phyloP scores from a whole-genome alignment of 805 yeast genomes.

The Priceomyces castillae region DNA sequence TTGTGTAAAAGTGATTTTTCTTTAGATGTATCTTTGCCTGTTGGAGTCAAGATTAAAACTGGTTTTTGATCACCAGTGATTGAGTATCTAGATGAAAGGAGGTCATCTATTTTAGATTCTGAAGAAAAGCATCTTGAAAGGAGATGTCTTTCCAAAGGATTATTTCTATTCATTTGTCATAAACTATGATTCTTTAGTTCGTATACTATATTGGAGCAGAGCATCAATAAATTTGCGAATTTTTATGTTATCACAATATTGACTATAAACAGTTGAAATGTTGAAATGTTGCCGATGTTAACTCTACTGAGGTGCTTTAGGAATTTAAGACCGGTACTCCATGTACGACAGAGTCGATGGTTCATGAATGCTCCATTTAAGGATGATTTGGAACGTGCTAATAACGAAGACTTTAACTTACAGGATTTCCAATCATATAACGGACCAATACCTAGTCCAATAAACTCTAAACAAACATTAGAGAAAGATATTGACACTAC shows the following conservation, averaged over 20 bases:
- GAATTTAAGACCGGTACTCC: neutral
- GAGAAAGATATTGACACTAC: neutral
- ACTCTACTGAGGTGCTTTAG: neutral
- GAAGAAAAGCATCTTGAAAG: conserved; percentile 44
- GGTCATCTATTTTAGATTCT: conserved; percentile 34
- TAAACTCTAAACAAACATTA: too few relatives aligned
- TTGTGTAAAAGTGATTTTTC: conserved; percentile 18
- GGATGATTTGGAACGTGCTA: conserved; percentile 34
- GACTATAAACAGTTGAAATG: too few relatives aligned
- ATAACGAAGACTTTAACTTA: conserved; percentile 35
- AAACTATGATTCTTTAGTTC: neutral
- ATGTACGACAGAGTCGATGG: neutral
- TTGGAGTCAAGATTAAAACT: conserved; percentile 38
- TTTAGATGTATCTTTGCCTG: conserved; percentile 23
- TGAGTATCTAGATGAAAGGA: conserved; percentile 47
- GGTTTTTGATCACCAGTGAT: conserved; percentile 47
- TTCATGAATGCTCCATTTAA: conserved; percentile 33
- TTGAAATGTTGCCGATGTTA: too few relatives aligned
- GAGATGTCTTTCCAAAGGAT: conserved; percentile 45
- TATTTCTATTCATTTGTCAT: conserved; percentile 38
- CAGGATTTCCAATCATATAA: conserved; percentile 40
- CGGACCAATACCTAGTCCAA: neutral
- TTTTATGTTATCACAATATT: neutral
- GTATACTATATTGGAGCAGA: neutral
- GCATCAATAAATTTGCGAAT: neutral